Evolutionary conservation across 352 stramenopile genomes (phyloP).

Genomic region (Phytopythium vexans): DNA sequence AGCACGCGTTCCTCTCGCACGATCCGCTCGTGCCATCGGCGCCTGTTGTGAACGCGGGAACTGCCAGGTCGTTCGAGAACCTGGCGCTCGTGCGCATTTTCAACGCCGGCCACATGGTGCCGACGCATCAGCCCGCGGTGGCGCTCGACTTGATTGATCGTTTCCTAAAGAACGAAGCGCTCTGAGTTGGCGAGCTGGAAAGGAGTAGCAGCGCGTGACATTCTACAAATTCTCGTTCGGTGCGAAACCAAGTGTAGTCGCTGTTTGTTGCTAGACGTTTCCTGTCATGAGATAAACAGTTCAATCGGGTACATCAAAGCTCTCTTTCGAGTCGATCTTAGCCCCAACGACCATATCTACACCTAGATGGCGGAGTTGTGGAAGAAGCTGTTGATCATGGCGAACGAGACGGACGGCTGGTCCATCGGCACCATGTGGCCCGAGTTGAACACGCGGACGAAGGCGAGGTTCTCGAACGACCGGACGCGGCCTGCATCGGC

Average conservation of each 20-base stretch:
- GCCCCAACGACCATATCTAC: background rate
- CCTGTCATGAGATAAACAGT: too few species aligned
- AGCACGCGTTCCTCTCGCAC: slow-evolving; percentile 17
- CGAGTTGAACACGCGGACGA: slow-evolving; percentile 92
- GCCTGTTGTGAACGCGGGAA: slow-evolving; percentile 7
- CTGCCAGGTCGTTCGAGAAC: slow-evolving; percentile 35
- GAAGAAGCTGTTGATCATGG: slow-evolving; percentile 93
- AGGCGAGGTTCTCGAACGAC: slow-evolving; percentile 77
- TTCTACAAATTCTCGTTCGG: too few species aligned
- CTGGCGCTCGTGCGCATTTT: slow-evolving; percentile 50
- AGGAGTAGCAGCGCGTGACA: too few species aligned
- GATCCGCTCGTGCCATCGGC: slow-evolving; percentile 13
- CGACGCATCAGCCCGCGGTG: slow-evolving; percentile 40
- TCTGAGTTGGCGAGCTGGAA: too few species aligned
- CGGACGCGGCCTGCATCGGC: slow-evolving; percentile 38
- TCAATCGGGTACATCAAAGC: background rate
- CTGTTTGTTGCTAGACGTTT: too few species aligned
- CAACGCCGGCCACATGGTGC: slow-evolving; percentile 60
- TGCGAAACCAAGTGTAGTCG: too few species aligned
- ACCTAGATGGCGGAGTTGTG: slow-evolving; percentile 35
- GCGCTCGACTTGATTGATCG: slow-evolving; percentile 45
- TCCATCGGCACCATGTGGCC: slow-evolving; percentile 95
- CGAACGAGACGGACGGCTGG: slow-evolving; percentile 86
- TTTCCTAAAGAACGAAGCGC: slow-evolving; percentile 42
- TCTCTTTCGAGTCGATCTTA: background rate